These are phyloP conservation scores for Aeschynomene evenia DNA, from an alignment of 306 rosid genomes.

Conservation along the genomic window DNA sequence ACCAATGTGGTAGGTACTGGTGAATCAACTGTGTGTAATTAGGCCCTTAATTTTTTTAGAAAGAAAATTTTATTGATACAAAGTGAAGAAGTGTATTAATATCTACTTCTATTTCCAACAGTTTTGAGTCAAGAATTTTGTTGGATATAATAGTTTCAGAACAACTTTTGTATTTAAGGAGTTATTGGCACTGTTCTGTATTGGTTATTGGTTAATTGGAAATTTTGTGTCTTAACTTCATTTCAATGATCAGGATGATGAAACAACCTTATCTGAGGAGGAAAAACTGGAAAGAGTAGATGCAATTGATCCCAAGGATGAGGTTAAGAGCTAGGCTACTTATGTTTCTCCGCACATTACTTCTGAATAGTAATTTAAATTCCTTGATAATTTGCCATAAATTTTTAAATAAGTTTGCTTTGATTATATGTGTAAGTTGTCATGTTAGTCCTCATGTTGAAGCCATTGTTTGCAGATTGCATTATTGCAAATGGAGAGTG, in stretches of 20 bases:
- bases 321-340: constrained; percentile 54
- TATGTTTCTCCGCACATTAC: constrained; percentile 18
- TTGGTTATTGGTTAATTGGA: neutral
- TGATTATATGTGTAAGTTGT: neutral
- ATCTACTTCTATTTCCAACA: neutral
- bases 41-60: neutral
- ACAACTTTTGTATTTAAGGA: neutral
- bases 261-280: constrained; percentile 91
- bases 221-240: constrained; percentile 25
- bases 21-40: constrained; percentile 9
- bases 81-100: no score
- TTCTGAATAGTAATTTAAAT: constrained; percentile 8
- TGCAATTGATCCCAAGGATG: constrained; percentile 60
- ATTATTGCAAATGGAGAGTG: constrained; percentile 88
- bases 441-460: constrained; percentile 26
- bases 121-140: constrained; percentile 20
- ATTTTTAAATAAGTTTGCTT: constrained; percentile 1
- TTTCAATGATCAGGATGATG: constrained; percentile 75
- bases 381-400: neutral
- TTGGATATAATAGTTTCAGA: constrained; percentile 13
- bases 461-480: constrained; percentile 59
- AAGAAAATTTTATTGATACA: no score
- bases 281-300: constrained; percentile 81
- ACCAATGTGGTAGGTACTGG: constrained; percentile 1
- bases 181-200: constrained; percentile 11